Evolutionary conservation across 805 yeast species (phyloP).

Genomic region (Priceomyces haplophilus): DNA sequence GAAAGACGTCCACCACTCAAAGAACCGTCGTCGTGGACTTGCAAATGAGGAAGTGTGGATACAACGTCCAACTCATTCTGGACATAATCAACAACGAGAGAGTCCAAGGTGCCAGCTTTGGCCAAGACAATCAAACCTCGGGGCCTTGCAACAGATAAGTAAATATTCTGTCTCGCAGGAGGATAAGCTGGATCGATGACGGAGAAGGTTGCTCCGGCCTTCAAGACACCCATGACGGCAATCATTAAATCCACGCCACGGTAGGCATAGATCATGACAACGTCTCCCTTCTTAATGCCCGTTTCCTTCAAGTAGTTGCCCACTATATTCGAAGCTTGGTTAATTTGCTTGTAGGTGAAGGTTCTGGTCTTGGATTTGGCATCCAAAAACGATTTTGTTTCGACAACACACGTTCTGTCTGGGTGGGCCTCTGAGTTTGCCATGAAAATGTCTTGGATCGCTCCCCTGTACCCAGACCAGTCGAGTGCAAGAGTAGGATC

Average conservation of each 20-base stretch:
- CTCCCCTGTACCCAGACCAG: conserved; percentile 90
- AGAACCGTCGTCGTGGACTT: conserved; percentile 71
- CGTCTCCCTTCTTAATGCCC: conserved; percentile 88
- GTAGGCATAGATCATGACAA: conserved; percentile 96
- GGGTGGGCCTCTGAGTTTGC: conserved; percentile 83
- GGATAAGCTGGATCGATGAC: conserved; percentile 99
- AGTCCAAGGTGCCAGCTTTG: conserved; percentile 83
- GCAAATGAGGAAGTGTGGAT: conserved; percentile 73
- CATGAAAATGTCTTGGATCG: conserved; percentile 94
- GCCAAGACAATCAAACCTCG: conserved; percentile 83
- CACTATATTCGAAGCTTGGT: conserved; percentile 88
- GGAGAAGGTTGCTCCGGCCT: conserved; percentile 98
- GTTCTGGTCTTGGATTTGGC: conserved; percentile 56
- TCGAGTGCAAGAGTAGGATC: conserved; percentile 85
- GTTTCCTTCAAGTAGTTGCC: conserved; percentile 81
- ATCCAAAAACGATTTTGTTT: conserved; percentile 71
- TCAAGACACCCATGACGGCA: conserved; percentile 95
- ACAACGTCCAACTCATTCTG: conserved; percentile 66
- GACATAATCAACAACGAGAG: conserved; percentile 76
- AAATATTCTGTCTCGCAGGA: conserved; percentile 93
- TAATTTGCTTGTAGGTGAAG: conserved; percentile 83
- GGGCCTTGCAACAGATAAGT: conserved; percentile 91
- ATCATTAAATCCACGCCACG: conserved; percentile 96
- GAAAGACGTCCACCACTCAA: conserved; percentile 54
- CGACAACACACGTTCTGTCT: conserved; percentile 86